Conservation (phyloP, 257 asterid species). For the Petrea volubilis region DNA sequence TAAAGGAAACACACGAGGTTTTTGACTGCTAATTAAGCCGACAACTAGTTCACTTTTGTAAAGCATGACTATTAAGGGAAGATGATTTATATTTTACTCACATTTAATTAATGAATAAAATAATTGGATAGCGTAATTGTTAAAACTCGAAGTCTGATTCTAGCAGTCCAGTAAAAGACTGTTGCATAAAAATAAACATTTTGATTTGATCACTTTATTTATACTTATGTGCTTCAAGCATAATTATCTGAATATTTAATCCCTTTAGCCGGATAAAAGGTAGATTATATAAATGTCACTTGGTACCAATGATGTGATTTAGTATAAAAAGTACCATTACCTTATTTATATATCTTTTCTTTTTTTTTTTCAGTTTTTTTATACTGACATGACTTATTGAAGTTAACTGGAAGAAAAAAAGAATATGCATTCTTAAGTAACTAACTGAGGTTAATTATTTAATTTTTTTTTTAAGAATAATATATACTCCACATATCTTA, state of each 20-base stretch:
- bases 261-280: slow-evolving; percentile 20
- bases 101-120: slow-evolving; percentile 5
- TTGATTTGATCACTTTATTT: slow-evolving; percentile 19
- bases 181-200: slow-evolving; percentile 20
- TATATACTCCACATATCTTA: background rate
- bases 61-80: background rate
- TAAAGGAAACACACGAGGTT: background rate
- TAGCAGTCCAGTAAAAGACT: slow-evolving; percentile 28
- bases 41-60: slow-evolving; percentile 3
- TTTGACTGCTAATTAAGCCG: background rate
- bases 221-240: slow-evolving; percentile 24
- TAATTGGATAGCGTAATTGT: slow-evolving; percentile 15
- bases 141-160: slow-evolving; percentile 22
- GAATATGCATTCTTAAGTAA: background rate
- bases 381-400: background rate
- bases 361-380: background rate
- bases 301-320: slow-evolving; percentile 35
- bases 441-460: background rate
- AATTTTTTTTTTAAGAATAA: background rate
- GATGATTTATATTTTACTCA: background rate
- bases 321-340: slow-evolving; percentile 20
- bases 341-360: slow-evolving; percentile 18
- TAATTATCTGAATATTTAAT: slow-evolving; percentile 22
- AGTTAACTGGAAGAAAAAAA: background rate
- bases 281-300: slow-evolving; percentile 24